Evolutionary conservation across 768 basidiomycete genomes (phyloP), one percentile per base, ranked within the genome.

Genomic region (Xanthoconium stramineum): DNA sequence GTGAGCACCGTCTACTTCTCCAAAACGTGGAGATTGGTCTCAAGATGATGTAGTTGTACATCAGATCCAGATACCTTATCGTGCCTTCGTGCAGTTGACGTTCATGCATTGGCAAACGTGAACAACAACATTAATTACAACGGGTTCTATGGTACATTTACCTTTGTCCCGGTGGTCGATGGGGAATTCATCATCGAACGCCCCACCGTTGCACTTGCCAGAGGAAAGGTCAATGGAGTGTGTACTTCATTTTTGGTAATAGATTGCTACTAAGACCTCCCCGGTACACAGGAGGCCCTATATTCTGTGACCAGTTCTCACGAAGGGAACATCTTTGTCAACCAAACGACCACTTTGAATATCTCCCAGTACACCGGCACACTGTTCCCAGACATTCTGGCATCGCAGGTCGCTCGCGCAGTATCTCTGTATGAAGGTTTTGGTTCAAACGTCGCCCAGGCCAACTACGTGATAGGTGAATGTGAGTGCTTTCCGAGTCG

Each of bases 141-240:
- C 20, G 46, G 8, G 12, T 37, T 47, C 39, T 59, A 52, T 33
- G 56, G 56, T 13, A 59, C 49, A 40, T 59, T 11, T 10, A 11
- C 39, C 15, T 59, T 59, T 24, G 58, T 38, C 47, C 58, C 58
- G 0, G 58, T 59, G 35, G 39, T 59, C 3, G 58, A 59, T 47
- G 50, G 39, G 5, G 5, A 20, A 9, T 58, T 59, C 11, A 43
- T 59, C 35, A 13, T 47, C 13, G 56, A 52, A 29, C 56, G 40
- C 14, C 58, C 58, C 3, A 52, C 49, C 7, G 30, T 52, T 20
- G 15, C 36, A 17, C 58, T 59, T 2, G 38, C 37, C 1, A 8
- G 12, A 8, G 57, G 56, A 28, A 40, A 38, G 30, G 20, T 59
- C 2, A 59, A 59, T 10, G 56, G 58, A 17, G 58, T 59, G 38